Percentiles rank a stretch among this genome's conserved stretches.
phyloP scores from a whole-genome alignment of 306 rosid species.

The Erythrophleum fordii region DNA sequence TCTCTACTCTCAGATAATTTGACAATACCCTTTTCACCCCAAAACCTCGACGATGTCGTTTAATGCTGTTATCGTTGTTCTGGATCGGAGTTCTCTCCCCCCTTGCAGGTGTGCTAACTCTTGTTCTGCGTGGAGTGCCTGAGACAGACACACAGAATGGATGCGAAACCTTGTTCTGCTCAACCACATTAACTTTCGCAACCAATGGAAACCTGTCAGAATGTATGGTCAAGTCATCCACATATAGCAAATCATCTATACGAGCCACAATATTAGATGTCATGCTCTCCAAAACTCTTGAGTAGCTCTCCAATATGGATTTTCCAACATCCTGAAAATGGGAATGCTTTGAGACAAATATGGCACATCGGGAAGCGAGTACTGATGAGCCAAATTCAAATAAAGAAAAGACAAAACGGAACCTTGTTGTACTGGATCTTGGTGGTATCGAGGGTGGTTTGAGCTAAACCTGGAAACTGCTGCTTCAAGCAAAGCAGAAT shows the following conservation, averaged over 20 bases:
- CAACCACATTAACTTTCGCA: conserved; percentile 55
- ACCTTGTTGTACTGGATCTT: conserved; percentile 93
- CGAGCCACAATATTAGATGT: conserved; percentile 86
- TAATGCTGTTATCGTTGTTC: conserved; percentile 46
- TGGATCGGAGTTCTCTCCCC: conserved; percentile 84
- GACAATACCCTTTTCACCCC: conserved; percentile 88
- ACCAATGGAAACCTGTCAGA: conserved; percentile 62
- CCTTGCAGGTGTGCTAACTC: conserved; percentile 65
- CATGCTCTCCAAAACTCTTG: conserved; percentile 90
- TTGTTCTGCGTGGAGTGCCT: conserved; percentile 70
- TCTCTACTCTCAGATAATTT: conserved; percentile 85
- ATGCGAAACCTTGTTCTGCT: conserved; percentile 57
- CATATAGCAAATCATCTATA: conserved; percentile 78
- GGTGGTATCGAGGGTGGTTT: conserved; percentile 83
- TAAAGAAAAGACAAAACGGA: conserved; percentile 4
- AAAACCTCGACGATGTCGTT: conserved; percentile 67
- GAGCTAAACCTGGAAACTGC: conserved; percentile 81
- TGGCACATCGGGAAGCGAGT: too few species aligned
- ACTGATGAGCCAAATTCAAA: background rate
- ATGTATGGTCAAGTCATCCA: conserved; percentile 74
- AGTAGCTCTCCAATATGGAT: conserved; percentile 90
- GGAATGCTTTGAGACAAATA: background rate
- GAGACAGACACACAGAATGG: conserved; percentile 60
- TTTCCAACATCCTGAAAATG: conserved; percentile 84
- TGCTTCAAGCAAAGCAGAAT: conserved; percentile 77